Evolutionary conservation across 306 rosid species (phyloP), one percentile per base, ranked within the genome.

Genomic region (Argentina anserina): DNA sequence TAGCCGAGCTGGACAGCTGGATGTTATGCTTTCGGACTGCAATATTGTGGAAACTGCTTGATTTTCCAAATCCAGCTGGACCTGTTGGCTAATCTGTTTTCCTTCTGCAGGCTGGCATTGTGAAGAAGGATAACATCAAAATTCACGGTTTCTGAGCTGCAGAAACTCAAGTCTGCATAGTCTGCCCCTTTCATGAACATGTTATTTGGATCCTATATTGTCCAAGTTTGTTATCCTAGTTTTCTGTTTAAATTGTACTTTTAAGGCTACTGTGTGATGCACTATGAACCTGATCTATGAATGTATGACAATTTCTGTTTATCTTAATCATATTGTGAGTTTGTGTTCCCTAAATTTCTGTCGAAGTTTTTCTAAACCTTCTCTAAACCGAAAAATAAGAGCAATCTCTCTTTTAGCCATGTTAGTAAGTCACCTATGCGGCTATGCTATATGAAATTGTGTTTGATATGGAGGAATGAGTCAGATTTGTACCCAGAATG

Each of bases 121-220:
- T 73, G 62, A 47, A 62, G 77, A 72, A 72, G 59, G 77, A 62
- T 2, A 49, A 8, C 21, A 73, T 73, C 69, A 73, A 73, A 37
- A 73, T 73, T 73, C 77, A 73, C 11, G 77, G 77, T 73, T 73
- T 73, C 63, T 73, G 62, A 73, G 70, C 70, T 33, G 25, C 49
- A 13, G 31, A 39, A 26, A 18, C 49, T 6, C 62, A 47, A 62
- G 23, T 62, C 39, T 62, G 70, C 39, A 14, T 62, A 13, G 18
- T 8, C 7, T 33, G 0, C 42, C 47, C 11, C 43, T 25, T 25
- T 1, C 25, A 20, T 26, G 69, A 45, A n/a, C 69, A 45, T 33
- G 49, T 47, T 62, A 9, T 34, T 43, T 46, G 18, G 40, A 31
- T 13, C 3, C 17, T 34, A 31, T 13, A n/a, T 12, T 1, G 11